phyloP scores from a whole-genome alignment of 768 basidiomycete genomes.

The Amanita rimosa region DNA sequence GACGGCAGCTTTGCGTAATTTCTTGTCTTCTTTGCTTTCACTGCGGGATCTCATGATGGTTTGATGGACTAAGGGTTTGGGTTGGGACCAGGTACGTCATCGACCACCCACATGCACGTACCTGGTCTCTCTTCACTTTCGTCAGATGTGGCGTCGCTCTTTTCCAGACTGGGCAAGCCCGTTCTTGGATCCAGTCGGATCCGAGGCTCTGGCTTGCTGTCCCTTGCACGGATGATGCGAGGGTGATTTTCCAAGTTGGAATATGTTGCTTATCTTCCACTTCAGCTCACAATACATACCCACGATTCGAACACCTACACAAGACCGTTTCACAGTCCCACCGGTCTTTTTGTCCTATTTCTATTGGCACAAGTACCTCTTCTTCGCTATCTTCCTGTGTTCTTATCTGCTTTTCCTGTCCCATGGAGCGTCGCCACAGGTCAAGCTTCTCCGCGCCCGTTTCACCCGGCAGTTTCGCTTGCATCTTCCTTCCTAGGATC shows the following conservation, averaged over 20 bases:
- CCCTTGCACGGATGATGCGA: slow-evolving; percentile 64
- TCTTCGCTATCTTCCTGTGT: slow-evolving; percentile 31
- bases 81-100: neutral
- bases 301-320: slow-evolving; percentile 39
- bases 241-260: slow-evolving; percentile 99
- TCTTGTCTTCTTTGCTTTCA: slow-evolving; percentile 71
- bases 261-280: slow-evolving; percentile 59
- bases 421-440: slow-evolving; percentile 67
- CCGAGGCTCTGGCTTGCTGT: slow-evolving; percentile 41
- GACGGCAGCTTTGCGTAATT: slow-evolving; percentile 55
- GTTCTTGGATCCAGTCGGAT: slow-evolving; percentile 69
- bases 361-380: slow-evolving; percentile 27
- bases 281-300: neutral
- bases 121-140: slow-evolving; percentile 16
- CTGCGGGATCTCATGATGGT: slow-evolving; percentile 62
- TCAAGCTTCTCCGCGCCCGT: slow-evolving; percentile 72
- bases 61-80: slow-evolving; percentile 19
- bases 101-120: slow-evolving; percentile 8
- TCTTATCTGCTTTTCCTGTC: slow-evolving; percentile 51
- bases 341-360: slow-evolving; percentile 51
- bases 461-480: slow-evolving; percentile 61
- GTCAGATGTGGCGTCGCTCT: slow-evolving; percentile 2
- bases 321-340: slow-evolving; percentile 98
- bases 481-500: slow-evolving; percentile 79
- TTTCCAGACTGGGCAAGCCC: slow-evolving; percentile 56